These are phyloP conservation scores for Quercus parvula DNA, from an alignment of 306 rosid species.

Conservation along the genomic window DNA sequence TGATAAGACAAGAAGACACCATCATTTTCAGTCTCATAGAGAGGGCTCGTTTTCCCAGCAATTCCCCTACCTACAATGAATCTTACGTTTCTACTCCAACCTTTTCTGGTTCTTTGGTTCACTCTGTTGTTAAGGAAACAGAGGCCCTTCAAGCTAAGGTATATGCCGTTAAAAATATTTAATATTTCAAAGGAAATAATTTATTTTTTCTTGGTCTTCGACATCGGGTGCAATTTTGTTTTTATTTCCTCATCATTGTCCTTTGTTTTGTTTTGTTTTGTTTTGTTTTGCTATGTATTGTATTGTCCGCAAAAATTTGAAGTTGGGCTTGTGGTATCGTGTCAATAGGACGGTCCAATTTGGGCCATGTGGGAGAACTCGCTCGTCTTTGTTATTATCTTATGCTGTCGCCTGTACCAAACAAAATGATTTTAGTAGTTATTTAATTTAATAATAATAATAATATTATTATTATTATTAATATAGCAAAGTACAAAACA, in stretches of 20 bases:
- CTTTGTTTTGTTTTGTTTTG: not conserved
- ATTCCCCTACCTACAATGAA: slow-evolving; percentile 45
- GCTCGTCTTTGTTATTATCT: too few relatives aligned
- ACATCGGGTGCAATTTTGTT: not conserved
- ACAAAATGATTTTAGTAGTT: too few relatives aligned
- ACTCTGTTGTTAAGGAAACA: slow-evolving; percentile 47
- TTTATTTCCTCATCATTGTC: not conserved
- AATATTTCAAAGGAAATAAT: not conserved
- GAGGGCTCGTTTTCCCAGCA: slow-evolving; percentile 65
- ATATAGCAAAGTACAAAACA: too few relatives aligned
- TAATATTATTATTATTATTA: too few relatives aligned
- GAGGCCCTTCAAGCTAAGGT: slow-evolving; percentile 76
- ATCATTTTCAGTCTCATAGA: slow-evolving; percentile 67
- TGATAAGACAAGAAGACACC: slow-evolving; percentile 78
- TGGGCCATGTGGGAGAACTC: too few relatives aligned
- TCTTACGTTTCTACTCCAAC: slow-evolving; percentile 17
- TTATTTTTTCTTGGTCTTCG: not conserved
- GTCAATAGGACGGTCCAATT: too few relatives aligned
- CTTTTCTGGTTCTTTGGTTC: slow-evolving; percentile 49
- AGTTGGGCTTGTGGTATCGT: too few relatives aligned
- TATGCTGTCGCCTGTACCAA: too few relatives aligned
- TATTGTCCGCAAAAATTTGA: not conserved
- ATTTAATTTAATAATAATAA: too few relatives aligned
- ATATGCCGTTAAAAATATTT: not conserved
- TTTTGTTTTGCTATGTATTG: not conserved